These are phyloP conservation scores for Rhodocollybia butyracea DNA, from an alignment of 768 basidiomycete genomes.

Conservation along the genomic window DNA sequence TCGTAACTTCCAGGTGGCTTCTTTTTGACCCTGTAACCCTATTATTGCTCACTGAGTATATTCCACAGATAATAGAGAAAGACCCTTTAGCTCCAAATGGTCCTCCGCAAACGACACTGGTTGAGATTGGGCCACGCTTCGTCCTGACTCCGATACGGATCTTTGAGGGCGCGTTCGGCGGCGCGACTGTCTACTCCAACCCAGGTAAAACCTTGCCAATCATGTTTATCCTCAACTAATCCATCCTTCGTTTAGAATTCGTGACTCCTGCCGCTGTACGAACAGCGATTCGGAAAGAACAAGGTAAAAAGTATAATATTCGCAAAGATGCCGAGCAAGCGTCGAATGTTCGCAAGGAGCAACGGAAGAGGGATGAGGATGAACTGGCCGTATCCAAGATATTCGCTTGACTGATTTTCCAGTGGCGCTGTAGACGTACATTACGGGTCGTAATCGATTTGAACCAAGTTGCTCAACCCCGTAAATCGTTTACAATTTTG, in stretches of 20 bases:
- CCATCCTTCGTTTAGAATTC: slow-evolving; percentile 60
- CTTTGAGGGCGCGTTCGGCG: slow-evolving; percentile 96
- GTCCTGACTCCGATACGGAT: slow-evolving; percentile 97
- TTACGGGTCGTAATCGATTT: background rate
- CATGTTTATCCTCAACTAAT: background rate
- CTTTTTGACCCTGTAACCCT: background rate
- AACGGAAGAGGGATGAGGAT: slow-evolving; percentile 66
- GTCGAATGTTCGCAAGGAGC: slow-evolving; percentile 57
- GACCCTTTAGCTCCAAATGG: slow-evolving; percentile 87
- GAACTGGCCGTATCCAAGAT: slow-evolving; percentile 84
- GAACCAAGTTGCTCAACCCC: background rate
- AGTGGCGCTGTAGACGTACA: background rate
- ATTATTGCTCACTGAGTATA: background rate
- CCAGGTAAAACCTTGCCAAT: slow-evolving; percentile 61
- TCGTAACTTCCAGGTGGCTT: slow-evolving; percentile 90
- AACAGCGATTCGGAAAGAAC: slow-evolving; percentile 61
- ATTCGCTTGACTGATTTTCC: slow-evolving; percentile 58
- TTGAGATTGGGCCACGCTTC: slow-evolving; percentile 97
- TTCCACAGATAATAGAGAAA: slow-evolving; percentile 82
- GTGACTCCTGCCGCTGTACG: slow-evolving; percentile 83
- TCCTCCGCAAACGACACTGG: slow-evolving; percentile 80
- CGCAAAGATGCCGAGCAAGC: slow-evolving; percentile 80
- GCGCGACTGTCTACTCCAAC: slow-evolving; percentile 94
- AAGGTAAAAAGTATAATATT: slow-evolving; percentile 77
- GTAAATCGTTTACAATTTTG: background rate